Percentiles rank a stretch among this genome's conserved stretches.
Evolutionary conservation across 768 basidiomycete species (phyloP).

Genomic region (Suillus luteus): DNA sequence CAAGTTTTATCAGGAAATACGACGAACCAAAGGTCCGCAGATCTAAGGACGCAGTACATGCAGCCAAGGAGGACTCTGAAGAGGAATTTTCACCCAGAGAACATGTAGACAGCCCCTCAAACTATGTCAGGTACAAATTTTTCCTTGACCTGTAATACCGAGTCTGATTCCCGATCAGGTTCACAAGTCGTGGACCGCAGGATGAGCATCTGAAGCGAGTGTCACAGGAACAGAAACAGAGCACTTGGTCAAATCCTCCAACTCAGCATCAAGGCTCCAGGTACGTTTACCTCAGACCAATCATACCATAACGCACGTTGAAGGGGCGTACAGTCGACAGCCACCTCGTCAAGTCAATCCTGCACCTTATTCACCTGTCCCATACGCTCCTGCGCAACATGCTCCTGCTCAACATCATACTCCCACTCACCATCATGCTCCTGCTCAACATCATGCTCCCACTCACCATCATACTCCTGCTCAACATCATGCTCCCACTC

Average conservation of each 20-base stretch:
- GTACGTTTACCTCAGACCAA: not conserved
- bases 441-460: not conserved
- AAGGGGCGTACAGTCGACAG: not conserved
- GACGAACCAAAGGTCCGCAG: not conserved
- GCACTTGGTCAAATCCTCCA: not conserved
- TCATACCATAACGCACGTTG: not conserved
- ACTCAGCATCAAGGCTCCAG: not conserved
- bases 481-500: not conserved
- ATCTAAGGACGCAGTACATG: not conserved
- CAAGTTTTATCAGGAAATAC: not conserved
- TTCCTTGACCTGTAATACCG: not conserved
- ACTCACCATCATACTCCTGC: not conserved
- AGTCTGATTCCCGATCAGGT: not conserved
- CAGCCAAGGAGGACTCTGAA: not conserved
- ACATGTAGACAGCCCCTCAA: not conserved
- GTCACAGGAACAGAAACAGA: not conserved
- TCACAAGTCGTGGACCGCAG: constrained; percentile 1
- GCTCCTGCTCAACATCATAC: not conserved
- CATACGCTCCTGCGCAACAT: not conserved
- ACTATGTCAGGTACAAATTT: not conserved
- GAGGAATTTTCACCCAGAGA: not conserved
- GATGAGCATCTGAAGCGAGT: not conserved
- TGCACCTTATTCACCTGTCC: not conserved
- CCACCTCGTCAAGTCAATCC: not conserved
- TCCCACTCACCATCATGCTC: not conserved